These are phyloP conservation scores for Aleurites moluccanus DNA, from an alignment of 441 rosid species.

Conservation along the genomic window DNA sequence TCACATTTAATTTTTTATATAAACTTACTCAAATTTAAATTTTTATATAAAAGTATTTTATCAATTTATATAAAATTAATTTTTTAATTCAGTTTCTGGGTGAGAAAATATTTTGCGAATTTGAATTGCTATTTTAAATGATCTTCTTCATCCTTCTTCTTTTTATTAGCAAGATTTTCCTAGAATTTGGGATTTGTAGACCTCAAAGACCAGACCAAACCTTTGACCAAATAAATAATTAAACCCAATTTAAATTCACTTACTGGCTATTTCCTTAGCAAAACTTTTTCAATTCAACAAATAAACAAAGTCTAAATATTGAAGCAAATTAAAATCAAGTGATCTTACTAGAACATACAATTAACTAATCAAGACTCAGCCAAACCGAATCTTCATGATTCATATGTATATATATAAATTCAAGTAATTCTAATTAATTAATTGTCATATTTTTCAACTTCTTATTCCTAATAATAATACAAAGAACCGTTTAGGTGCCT, in stretches of 20 bases:
- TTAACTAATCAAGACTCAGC: neutral
- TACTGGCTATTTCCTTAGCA: neutral
- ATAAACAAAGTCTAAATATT: neutral
- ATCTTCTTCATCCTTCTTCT: no score
- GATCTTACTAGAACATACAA: neutral
- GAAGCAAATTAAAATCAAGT: neutral
- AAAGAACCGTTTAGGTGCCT: neutral
- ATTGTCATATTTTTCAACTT: no score
- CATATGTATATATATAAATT: neutral
- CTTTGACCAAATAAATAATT: neutral
- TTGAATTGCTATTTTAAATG: no score
- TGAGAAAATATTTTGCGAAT: no score
- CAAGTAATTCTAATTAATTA: no score
- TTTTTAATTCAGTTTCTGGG: no score
- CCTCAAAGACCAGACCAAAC: neutral
- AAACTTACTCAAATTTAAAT: no score
- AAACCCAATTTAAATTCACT: neutral
- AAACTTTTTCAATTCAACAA: neutral
- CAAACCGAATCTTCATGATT: neutral
- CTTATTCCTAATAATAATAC: neutral
- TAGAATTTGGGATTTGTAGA: slow-evolving; percentile 2
- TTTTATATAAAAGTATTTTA: no score
- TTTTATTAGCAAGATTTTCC: neutral
- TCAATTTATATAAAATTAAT: no score
- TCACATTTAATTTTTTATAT: no score